Conservation (phyloP, 2,329 filamentous ascomycete species). For the Capronia epimyces region DNA sequence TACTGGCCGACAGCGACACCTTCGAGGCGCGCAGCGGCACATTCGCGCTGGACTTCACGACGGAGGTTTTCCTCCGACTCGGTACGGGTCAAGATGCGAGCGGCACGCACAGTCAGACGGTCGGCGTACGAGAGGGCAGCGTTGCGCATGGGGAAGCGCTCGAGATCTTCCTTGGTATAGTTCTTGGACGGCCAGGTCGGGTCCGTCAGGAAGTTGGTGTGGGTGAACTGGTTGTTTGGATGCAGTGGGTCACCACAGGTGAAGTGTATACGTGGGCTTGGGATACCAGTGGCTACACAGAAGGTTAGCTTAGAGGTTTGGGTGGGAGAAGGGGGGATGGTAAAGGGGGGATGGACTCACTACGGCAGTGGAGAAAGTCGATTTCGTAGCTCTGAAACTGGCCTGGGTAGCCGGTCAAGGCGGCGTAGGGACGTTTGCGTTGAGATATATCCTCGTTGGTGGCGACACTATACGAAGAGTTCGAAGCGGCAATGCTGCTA, state of each 20-base stretch:
- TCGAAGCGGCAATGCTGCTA: conserved; percentile 3
- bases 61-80: conserved; percentile 16
- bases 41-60: conserved; percentile 23
- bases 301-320: background rate
- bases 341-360: background rate
- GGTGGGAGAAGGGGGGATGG: background rate
- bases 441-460: conserved; percentile 2
- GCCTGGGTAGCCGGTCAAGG: conserved; percentile 15
- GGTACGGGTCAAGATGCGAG: conserved; percentile 6
- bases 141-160: conserved; percentile 9
- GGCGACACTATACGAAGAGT: background rate
- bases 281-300: background rate
- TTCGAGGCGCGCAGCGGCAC: conserved; percentile 22
- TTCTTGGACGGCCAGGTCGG: conserved; percentile 12
- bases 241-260: conserved; percentile 17
- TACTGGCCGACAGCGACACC: conserved; percentile 25
- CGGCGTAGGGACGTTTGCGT: conserved; percentile 3
- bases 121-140: conserved; percentile 12
- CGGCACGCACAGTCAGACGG: conserved; percentile 2
- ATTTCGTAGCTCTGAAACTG: conserved; percentile 21
- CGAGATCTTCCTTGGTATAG: conserved; percentile 14
- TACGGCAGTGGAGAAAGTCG: conserved; percentile 4
- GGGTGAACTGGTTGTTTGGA: conserved; percentile 19
- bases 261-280: background rate
- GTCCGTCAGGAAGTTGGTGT: conserved; percentile 18